Conservation (phyloP, 495 filamentous ascomycete genomes). For the Daldinia vernicosa region DNA sequence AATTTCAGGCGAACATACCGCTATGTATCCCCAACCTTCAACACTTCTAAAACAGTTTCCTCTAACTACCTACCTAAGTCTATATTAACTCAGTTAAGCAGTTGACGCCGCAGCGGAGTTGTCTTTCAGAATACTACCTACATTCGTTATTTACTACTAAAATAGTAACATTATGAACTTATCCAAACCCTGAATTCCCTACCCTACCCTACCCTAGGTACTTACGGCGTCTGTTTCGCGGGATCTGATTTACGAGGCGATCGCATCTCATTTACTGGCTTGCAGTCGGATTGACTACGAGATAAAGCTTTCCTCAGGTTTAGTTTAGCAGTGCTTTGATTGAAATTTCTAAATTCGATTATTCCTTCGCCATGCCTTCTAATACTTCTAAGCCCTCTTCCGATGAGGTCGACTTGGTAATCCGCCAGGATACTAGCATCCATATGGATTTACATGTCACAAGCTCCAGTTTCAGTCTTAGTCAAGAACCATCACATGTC, state of each 20-base stretch:
- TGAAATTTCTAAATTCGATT: background rate
- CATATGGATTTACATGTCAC: conserved; percentile 39
- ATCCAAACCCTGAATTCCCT: background rate
- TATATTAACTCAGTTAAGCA: background rate
- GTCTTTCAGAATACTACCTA: background rate
- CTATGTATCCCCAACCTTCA: background rate
- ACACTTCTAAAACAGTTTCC: background rate
- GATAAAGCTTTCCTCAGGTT: background rate
- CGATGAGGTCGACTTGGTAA: conserved; percentile 8
- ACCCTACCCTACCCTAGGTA: no score
- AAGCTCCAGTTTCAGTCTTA: conserved; percentile 2
- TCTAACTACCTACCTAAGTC: background rate
- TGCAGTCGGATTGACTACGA: background rate
- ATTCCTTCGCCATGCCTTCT: conserved; percentile 27
- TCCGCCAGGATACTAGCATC: conserved; percentile 22
- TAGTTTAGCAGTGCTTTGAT: background rate
- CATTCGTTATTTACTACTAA: background rate
- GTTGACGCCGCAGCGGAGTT: background rate
- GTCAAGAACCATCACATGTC: background rate
- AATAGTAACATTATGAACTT: background rate
- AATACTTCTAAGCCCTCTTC: conserved; percentile 1
- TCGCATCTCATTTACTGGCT: background rate
- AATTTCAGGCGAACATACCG: background rate
- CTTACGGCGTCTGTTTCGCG: background rate
- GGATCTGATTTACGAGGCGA: background rate